Evolutionary conservation across 139 green algal genomes (phyloP), one percentile per base, ranked within the genome.

Genomic region (Klebsormidium nitens): DNA sequence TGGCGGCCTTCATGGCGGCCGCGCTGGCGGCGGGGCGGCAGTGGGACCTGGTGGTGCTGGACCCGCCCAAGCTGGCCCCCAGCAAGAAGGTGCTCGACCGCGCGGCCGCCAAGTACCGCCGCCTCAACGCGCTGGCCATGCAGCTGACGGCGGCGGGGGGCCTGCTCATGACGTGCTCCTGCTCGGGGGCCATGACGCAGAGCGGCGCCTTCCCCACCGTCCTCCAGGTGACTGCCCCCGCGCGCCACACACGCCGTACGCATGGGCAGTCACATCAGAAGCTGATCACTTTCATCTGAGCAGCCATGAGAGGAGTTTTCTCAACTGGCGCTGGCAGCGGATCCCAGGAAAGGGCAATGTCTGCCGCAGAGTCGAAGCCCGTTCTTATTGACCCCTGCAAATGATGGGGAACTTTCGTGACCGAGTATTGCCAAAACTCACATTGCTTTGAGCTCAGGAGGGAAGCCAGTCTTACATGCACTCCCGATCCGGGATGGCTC

Each of bases 11-110:
- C 75, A 88, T 97, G 81, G 56, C 78, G 64, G 23, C n/a, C 64
- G 81, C 73, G 23, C 4, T 80, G 26, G 64, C 71, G 34, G 38
- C 77, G 50, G 58, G 71, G 28, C 44, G 55, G 44, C 37, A 73
- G 42, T 96, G 77, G 67, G 90, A 96, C 81, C 46, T 97, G 0
- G 83, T 98, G n/a, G 74, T 97, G 0, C 76, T 97, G 46, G 93
- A 98, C 71, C 93, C 93, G 1, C 93, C 93, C 36, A 98, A 98
- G 77, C 84, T 98, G 52, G 91, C 91, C 1, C 91, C 91, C 32
- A 89, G 76, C 40, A 75, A 70, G 36, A 86, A 86, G 63, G 56
- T 67, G 2, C 63, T 72, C 2, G 39, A 55, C 6, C 55, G 57
- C 0, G 69, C 69, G 28, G 1, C 32, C 17, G 26, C 5, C 55